Base-by-base conservation (phyloP, 257 asterid genomes). In the Capsicum rhomboideum region DNA sequence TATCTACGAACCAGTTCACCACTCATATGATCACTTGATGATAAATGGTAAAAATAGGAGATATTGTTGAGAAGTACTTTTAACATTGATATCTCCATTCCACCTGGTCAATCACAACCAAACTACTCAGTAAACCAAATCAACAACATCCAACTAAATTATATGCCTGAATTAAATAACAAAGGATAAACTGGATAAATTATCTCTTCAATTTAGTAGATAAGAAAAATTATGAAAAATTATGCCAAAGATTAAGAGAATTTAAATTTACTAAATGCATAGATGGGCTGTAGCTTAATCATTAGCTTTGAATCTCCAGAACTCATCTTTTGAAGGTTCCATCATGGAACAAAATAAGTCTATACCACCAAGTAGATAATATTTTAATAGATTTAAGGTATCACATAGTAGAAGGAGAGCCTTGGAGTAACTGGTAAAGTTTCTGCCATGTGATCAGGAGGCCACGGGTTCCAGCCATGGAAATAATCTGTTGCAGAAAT, bases 81-180 rank as follows among this genome's bases (percentile, higher is more conserved):
- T 81, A 92, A 88, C 91, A 89, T 46, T 53, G 93, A 92, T 84
- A 93, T 90, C 92, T 92, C 97, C 97, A 93, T 95, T 85, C 82
- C 72, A 23, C 91, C 97, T 93, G 92, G 84, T 54, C 83, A 86
- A 83, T 72, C 78, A 72, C 77, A 85, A 85, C 8, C 64, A 78
- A 89, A 64, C 59, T 23, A 26, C 78, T 85, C 83, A 42, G 83
- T 79, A 53, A 59, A 81, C 17, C 68, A 66, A 67, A 29, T 44
- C 16, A 26, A 74, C 54, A 85, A 54, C 68, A 66, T 49, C 31
- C 61, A 50, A 28, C 59, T 46, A 26, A 26, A 29, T 49, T 50
- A 77, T 34, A 75, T 26, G 49, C 44, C 56, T 77, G 44, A 49
- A 61, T 16, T 49, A 63, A 52, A 77, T 52, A 29, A 50, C 46